Evolutionary conservation across 2,329 filamentous ascomycete species (phyloP), one percentile per base, ranked within the genome.

Genomic region (Ophiostoma populinum): DNA sequence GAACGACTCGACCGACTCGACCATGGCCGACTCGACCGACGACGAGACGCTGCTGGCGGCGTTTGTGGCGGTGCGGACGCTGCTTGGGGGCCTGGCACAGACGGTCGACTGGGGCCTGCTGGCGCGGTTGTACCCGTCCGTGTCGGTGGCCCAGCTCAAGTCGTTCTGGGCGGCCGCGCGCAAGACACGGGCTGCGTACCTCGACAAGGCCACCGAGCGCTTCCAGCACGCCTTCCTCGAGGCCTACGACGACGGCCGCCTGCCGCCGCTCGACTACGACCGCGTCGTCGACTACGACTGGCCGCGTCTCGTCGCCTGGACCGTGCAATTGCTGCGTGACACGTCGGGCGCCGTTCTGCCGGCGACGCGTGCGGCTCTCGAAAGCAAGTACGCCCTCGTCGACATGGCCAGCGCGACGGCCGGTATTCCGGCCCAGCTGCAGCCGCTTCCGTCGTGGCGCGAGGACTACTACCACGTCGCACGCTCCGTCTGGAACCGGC

Each of bases 241-340:
- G 31, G 78, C 78, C 0, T 82, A 83, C 43, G 67, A 74, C 43
- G 61, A 59, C 2, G 65, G 65, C 7, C 63, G 75, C 41, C 44
- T 86, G 1, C 64, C 71, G 2, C 51, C 59, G 2, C 59, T 86
- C 15, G 59, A 82, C 49, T 80, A 69, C 43, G 62, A 79, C 34
- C 55, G 77, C 30, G 61, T 73, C 1, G 51, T 65, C 25, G 62
- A 64, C 2, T 82, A 81, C 40, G 75, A 86, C 47, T 85, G 80
- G 78, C 54, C 59, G 8, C 53, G 51, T 5, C 52, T 86, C 6
- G 65, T 85, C 31, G 59, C 65, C 24, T 87, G 80, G 80, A 65
- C 74, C 1, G 56, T 70, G 42, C 58, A 62, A 16, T 65, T 69
- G 4, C 54, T 61, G 17, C 55, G 55, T 1, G 53, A 59, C 20